phyloP scores from a whole-genome alignment of 257 asterid species.

The Ajuga chamaepitys region DNA sequence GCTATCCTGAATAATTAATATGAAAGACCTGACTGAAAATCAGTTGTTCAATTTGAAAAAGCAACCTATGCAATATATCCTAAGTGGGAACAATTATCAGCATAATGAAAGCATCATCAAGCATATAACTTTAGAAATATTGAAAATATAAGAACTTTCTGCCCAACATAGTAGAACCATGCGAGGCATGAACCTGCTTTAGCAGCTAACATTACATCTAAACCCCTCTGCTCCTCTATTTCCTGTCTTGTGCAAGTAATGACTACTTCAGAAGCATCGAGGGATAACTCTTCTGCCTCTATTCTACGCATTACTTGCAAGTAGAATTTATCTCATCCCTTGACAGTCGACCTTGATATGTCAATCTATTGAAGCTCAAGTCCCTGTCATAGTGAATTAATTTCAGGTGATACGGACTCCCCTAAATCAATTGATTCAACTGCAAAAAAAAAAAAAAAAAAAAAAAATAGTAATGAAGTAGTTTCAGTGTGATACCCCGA shows the following conservation, averaged over 20 bases:
- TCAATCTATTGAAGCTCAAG: too few species aligned
- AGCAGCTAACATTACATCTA: constrained; percentile 93
- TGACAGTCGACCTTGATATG: constrained; percentile 80
- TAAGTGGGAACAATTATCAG: neutral
- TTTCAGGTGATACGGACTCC: too few species aligned
- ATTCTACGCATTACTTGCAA: constrained; percentile 94
- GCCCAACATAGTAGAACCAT: constrained; percentile 89
- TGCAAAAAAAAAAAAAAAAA: too few species aligned
- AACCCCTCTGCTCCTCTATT: constrained; percentile 99
- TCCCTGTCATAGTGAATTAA: too few species aligned
- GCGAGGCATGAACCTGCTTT: constrained; percentile 96
- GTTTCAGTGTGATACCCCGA: too few species aligned
- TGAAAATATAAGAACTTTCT: constrained; percentile 44
- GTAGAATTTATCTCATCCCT: constrained; percentile 91
- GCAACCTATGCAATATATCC: constrained; percentile 1
- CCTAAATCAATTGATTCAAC: too few species aligned
- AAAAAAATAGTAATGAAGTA: too few species aligned
- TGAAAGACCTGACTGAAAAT: neutral
- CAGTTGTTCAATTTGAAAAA: neutral
- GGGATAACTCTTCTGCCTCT: constrained; percentile 94
- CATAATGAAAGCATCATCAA: neutral
- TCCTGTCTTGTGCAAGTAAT: constrained; percentile 96
- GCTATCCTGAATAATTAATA: neutral
- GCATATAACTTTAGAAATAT: neutral
- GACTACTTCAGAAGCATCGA: constrained; percentile 94